Conservation (phyloP, 2,329 filamentous ascomycete species). For the Didymella pomorum region DNA sequence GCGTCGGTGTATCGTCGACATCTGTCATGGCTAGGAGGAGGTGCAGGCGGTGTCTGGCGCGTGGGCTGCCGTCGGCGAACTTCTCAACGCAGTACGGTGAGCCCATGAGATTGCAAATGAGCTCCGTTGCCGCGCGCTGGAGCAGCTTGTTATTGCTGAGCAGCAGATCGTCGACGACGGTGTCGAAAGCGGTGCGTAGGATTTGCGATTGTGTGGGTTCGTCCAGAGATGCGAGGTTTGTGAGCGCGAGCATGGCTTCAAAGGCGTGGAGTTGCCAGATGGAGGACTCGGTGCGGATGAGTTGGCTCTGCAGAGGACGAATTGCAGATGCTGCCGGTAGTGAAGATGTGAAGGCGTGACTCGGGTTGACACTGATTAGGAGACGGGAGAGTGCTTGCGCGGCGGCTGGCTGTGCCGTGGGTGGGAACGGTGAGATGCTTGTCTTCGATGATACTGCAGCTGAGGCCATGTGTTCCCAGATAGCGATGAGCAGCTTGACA, state of each 20-base stretch:
- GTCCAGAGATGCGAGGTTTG: slow-evolving; percentile 85
- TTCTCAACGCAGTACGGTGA: slow-evolving; percentile 70
- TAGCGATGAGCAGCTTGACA: slow-evolving; percentile 80
- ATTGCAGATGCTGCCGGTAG: slow-evolving; percentile 80
- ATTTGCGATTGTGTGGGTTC: slow-evolving; percentile 71
- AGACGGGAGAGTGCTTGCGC: slow-evolving; percentile 85
- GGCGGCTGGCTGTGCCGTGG: slow-evolving; percentile 60
- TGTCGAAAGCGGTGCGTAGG: slow-evolving; percentile 75
- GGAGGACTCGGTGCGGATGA: slow-evolving; percentile 66
- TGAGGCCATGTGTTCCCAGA: slow-evolving; percentile 65
- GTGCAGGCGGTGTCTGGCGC: slow-evolving; percentile 77
- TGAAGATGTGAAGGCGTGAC: slow-evolving; percentile 81
- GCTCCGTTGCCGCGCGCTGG: slow-evolving; percentile 82
- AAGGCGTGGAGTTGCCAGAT: slow-evolving; percentile 85
- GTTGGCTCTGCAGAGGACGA: slow-evolving; percentile 77
- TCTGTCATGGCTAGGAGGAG: slow-evolving; percentile 88
- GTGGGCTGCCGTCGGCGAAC: slow-evolving; percentile 71
- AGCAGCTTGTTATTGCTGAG: slow-evolving; percentile 78
- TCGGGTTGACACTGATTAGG: slow-evolving; percentile 84
- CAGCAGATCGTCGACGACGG: slow-evolving; percentile 79
- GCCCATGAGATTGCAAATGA: slow-evolving; percentile 89
- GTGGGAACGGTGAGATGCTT: slow-evolving; percentile 43
- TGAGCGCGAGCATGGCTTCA: slow-evolving; percentile 88
- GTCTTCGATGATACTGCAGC: slow-evolving; percentile 55
- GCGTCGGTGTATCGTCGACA: slow-evolving; percentile 79